These are phyloP conservation scores for Leucosporidium creatinivorum DNA, from an alignment of 768 basidiomycete species.

Conservation along the genomic window DNA sequence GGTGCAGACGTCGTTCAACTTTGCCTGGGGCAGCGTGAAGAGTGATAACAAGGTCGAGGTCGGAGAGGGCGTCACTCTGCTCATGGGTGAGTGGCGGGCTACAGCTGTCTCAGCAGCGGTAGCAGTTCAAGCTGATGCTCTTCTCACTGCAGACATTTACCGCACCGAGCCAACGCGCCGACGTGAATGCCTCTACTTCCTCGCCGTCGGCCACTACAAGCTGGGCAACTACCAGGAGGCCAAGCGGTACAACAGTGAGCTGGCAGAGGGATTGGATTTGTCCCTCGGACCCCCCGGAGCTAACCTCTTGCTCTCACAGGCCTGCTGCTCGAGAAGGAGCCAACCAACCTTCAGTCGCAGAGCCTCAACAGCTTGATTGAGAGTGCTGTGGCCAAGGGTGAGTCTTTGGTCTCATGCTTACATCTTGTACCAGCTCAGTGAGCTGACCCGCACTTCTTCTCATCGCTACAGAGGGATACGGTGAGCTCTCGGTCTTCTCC, in stretches of 20 bases:
- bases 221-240: conserved; percentile 91
- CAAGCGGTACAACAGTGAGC: conserved; percentile 80
- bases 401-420: conserved; percentile 29
- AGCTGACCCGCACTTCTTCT: background rate
- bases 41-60: conserved; percentile 76
- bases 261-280: conserved; percentile 2
- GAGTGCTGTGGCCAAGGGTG: conserved; percentile 71
- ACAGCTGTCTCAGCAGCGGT: background rate
- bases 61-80: conserved; percentile 78
- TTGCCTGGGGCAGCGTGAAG: conserved; percentile 85
- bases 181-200: conserved; percentile 92
- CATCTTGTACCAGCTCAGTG: too few species aligned
- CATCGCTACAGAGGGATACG: background rate
- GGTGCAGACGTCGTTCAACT: conserved; percentile 95
- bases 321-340: conserved; percentile 82
- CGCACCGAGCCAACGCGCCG: conserved; percentile 67
- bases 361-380: conserved; percentile 81
- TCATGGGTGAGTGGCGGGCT: conserved; percentile 61
- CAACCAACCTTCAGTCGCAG: conserved; percentile 83
- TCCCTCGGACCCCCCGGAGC: background rate
- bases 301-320: conserved; percentile 46
- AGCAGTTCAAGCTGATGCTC: background rate
- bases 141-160: conserved; percentile 67
- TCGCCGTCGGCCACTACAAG: conserved; percentile 93
- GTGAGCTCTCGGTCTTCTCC: background rate